Evolutionary conservation across 1,139 yeast species (phyloP), one percentile per base, ranked within the genome.

Genomic region (Scheffersomyces illinoinensis): DNA sequence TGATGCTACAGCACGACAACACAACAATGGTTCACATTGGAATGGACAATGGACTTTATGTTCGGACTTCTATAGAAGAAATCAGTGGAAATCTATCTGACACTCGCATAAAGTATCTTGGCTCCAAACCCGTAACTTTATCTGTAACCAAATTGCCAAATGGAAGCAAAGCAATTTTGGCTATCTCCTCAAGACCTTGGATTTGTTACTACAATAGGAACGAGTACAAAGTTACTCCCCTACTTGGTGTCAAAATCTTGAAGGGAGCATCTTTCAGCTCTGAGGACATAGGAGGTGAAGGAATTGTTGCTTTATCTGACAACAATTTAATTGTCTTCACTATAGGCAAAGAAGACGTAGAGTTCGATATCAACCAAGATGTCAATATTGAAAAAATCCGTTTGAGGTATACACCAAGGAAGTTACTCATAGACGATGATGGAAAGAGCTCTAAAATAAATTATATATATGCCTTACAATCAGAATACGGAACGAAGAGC

Each of bases 21-120:
- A 33, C 61, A 52, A 54, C 64, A 58, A 61, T 62, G 20, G 81
- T 91, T 7, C 96, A 93, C 71, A 84, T 92, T 56, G 98, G 98
- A 1, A 80, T 93, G 79, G 83, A 78, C 26, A 91, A 87, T 70
- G 99, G 99, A 47, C 85, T 93, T 0, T 91, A 90, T 73, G 87
- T 89, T 2, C 78, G 88, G 43, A 85, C 92, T 0, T 76, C 76
- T 7, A 67, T 92, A 46, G 91, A 90, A 66, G 71, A 74, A 0
- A 69, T 78, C 3, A 79, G 88, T 2, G 98, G 97, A 0, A 83
- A 84, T 55, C 73, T 93, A 17, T 77, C 85, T 0, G 89, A 89
- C 62, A 85, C 93, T 0, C 78, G 91, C 63, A 85, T 86, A n/a
- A 87, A 90, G 68, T 92, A 87, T 68, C 74, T 90, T 56, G 98